Evolutionary conservation across 257 asterid species (phyloP).

Genomic region (Ocimum tenuiflorum): DNA sequence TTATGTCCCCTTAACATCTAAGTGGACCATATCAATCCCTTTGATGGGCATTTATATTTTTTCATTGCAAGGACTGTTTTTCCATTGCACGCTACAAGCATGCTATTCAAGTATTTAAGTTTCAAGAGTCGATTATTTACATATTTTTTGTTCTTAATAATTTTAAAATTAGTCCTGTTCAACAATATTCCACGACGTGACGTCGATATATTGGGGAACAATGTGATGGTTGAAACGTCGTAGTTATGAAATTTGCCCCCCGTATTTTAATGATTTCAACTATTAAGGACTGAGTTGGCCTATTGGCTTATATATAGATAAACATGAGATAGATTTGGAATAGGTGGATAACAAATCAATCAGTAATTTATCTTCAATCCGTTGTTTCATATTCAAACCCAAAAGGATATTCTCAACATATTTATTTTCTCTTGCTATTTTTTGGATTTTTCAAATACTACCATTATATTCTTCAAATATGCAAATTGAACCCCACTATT

Average conservation of each 20-base stretch:
- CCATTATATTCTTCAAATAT: no score
- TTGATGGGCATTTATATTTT: not conserved
- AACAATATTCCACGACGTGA: not conserved
- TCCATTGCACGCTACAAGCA: not conserved
- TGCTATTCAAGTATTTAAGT: no score
- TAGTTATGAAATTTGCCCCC: not conserved
- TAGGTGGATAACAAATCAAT: no score
- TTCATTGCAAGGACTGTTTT: not conserved
- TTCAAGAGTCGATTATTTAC: no score
- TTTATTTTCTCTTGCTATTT: no score
- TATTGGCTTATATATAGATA: not conserved
- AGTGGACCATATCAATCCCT: not conserved
- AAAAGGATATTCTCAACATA: no score
- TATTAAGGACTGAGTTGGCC: not conserved
- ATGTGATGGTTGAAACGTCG: slow-evolving; percentile 12
- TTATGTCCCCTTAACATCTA: not conserved
- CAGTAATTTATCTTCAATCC: no score
- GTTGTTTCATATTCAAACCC: no score
- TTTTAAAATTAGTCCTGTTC: not conserved
- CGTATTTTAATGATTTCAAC: not conserved
- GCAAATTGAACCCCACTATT: no score
- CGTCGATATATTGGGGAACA: not conserved
- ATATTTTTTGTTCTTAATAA: no score
- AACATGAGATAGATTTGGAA: not conserved
- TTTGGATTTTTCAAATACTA: no score